Conservation (phyloP, 805 yeast species). For the Yamadazyma olivae region DNA sequence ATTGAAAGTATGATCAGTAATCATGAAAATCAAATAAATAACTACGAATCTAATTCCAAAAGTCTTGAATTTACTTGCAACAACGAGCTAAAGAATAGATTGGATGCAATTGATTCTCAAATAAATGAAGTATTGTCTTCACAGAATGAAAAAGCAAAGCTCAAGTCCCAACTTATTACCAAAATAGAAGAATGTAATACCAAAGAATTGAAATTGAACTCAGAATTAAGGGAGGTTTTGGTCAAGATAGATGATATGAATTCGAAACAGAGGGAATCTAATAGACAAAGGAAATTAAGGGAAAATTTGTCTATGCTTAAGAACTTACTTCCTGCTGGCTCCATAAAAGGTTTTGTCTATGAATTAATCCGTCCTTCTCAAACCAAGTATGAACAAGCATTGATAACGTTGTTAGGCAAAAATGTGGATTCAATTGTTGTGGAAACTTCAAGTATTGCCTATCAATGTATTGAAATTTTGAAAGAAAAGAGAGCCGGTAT, state of each 20-base stretch:
- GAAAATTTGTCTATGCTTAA: conserved; percentile 71
- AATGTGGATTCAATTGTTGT: conserved; percentile 83
- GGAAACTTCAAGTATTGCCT: conserved; percentile 64
- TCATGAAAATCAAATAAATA: conserved; percentile 28
- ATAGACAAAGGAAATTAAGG: conserved; percentile 62
- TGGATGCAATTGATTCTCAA: conserved; percentile 24
- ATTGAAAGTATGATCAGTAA: conserved; percentile 23
- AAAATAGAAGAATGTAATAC: conserved; percentile 33
- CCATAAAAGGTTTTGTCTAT: conserved; percentile 77
- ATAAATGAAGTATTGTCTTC: conserved; percentile 27
- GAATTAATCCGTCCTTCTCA: conserved; percentile 79
- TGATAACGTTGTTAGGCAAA: conserved; percentile 74
- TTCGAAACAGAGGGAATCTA: conserved; percentile 74
- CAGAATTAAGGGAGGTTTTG: conserved; percentile 58
- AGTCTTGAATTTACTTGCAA: conserved; percentile 34
- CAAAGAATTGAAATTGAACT: conserved; percentile 60
- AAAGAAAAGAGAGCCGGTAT: conserved; percentile 84
- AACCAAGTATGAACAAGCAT: conserved; percentile 67
- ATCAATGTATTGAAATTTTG: conserved; percentile 72
- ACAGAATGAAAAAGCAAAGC: conserved; percentile 23
- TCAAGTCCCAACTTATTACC: conserved; percentile 26
- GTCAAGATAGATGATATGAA: conserved; percentile 65
- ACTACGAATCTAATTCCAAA: conserved; percentile 35
- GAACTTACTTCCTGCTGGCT: conserved; percentile 66
- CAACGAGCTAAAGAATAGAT: conserved; percentile 35